Evolutionary conservation across 139 green algal species (phyloP).

Genomic region (Chlorella sp.): DNA sequence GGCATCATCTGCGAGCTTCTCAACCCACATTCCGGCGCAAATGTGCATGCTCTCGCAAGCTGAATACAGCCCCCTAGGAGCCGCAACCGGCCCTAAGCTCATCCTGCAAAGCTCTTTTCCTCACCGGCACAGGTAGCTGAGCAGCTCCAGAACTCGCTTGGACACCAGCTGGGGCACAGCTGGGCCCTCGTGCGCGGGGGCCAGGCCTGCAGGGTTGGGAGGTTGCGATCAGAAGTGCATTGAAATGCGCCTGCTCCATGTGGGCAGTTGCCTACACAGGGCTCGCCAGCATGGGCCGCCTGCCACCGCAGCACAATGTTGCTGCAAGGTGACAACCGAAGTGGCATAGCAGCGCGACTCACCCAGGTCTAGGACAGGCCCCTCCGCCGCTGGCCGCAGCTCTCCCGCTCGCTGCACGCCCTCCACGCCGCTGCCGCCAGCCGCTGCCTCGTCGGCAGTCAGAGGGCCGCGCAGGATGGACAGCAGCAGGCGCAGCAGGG

Average conservation of each 20-base stretch:
- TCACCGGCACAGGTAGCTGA: slow-evolving; percentile 61
- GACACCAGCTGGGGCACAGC: slow-evolving; percentile 51
- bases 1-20: too few species aligned
- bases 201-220: slow-evolving; percentile 14
- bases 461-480: slow-evolving; percentile 59
- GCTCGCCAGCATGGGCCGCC: background rate
- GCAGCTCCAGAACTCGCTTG: slow-evolving; percentile 71
- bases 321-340: too few species aligned
- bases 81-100: too few species aligned
- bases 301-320: too few species aligned
- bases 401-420: background rate
- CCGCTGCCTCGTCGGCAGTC: slow-evolving; percentile 41
- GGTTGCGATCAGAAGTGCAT: too few species aligned
- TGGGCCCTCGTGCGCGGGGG: slow-evolving; percentile 26
- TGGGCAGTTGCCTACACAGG: background rate
- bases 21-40: too few species aligned
- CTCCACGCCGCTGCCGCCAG: slow-evolving; percentile 2
- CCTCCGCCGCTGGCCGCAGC: slow-evolving; percentile 1
- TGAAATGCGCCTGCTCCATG: too few species aligned
- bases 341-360: background rate
- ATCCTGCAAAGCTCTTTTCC: background rate
- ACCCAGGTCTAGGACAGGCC: slow-evolving; percentile 21
- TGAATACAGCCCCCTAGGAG: too few species aligned
- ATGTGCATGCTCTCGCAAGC: too few species aligned
- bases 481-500: slow-evolving; percentile 67